Percentiles rank a stretch among this genome's conserved stretches.
These are phyloP conservation scores for Hanseniaspora taiwanica DNA, from an alignment of 805 yeast genomes.

Conservation along the genomic window DNA sequence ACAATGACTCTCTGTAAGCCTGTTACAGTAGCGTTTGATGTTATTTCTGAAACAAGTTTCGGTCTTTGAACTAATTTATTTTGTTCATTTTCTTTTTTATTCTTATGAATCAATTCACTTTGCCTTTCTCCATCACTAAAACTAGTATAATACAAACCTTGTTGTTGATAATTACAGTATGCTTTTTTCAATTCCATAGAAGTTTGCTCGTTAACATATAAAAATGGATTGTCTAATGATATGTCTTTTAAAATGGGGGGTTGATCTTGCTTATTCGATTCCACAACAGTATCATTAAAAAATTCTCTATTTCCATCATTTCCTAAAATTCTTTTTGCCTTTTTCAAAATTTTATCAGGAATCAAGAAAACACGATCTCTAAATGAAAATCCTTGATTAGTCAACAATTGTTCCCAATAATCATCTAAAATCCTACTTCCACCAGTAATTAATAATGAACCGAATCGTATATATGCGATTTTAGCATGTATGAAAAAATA, in stretches of 20 bases:
- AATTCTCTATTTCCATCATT: no score
- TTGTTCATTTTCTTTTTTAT: no score
- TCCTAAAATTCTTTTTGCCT: not conserved
- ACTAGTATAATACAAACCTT: conserved; percentile 7
- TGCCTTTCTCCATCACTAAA: not conserved
- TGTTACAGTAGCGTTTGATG: not conserved
- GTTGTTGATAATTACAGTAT: conserved; percentile 1
- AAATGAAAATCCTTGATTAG: conserved; percentile 31
- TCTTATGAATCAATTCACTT: not conserved
- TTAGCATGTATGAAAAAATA: conserved; percentile 23
- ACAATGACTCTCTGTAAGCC: not conserved
- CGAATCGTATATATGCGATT: conserved; percentile 35
- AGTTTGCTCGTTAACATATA: conserved; percentile 17
- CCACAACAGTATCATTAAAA: no score
- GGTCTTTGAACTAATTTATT: not conserved
- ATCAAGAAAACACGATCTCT: conserved; percentile 30
- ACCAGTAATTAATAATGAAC: conserved; percentile 33
- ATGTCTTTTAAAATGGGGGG: no score
- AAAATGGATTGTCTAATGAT: conserved; percentile 2
- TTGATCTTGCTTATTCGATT: not conserved
- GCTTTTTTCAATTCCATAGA: conserved; percentile 14
- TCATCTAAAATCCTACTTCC: conserved; percentile 41
- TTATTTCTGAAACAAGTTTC: not conserved
- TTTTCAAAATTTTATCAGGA: conserved; percentile 8
- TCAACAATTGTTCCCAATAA: conserved; percentile 38